Evolutionary conservation across 495 filamentous ascomycete genomes (phyloP), one percentile per base, ranked within the genome.

Genomic region (Lindgomyces ingoldianus): DNA sequence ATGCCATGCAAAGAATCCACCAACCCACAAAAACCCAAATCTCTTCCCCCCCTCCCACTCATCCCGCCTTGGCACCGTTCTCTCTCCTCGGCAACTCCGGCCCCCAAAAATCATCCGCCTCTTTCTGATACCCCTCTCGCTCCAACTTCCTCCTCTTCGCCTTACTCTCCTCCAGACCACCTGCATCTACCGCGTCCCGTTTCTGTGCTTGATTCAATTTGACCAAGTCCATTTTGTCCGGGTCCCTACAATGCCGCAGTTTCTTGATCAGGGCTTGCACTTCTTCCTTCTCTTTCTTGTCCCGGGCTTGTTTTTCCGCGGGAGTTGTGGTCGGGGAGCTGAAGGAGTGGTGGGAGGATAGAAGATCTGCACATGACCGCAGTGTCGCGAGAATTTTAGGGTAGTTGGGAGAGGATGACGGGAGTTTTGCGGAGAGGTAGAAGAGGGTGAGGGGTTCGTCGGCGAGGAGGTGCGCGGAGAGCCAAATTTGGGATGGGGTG

Each of bases 401-500:
- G 48, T 64, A 30, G 3, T 24, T 29, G 53, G 39, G 64, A 2
- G 30, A 33, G 22, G 49, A 8, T 11, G 48, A 4, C 1, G 69
- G 76, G 45, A 96, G 82, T 69, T 94, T 96, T 1, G 85, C 80
- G 42, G 83, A 79, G 12, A 98, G 81, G 71, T 95, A 89, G 64
- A 87, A 87, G 65, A 84, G 77, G 1, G 86, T 83, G 14, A 97
- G 78, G 4, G 84, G 87, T 39, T 80, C 77, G 71, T 98, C 94
- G 0, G 85, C 89, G 56, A 93, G 77, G 14, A 85, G 78, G 26
- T 97, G 77, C 0, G 92, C 85, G 0, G 91, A 85, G 19, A 96
- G 81, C 87, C 91, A 92, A 73, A 97, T 94, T 74, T 98, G 94
- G 14, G 89, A 88, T 0, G 94, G 95, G 2, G 95, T 96, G 76